Base-by-base conservation (phyloP, 192 early-diverging fungal species). In the Backusella liffmaniae region DNA sequence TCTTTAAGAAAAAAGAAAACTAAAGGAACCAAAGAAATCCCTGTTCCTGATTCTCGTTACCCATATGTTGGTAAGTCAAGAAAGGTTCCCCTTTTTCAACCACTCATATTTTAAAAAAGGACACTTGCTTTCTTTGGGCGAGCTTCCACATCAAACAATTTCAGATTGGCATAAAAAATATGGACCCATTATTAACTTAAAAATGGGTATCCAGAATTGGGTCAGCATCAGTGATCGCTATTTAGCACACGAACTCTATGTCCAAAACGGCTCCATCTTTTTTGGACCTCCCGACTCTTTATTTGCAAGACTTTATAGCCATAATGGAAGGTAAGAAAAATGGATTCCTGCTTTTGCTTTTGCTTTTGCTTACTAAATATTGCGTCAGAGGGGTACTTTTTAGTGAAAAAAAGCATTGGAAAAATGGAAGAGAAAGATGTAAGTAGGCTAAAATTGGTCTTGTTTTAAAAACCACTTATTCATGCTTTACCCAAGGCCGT, bases 101-200 rank as follows among this genome's bases (percentile, higher is more conserved):
- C 37, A 39, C 53, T 59, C 23, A 21, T 59, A 5, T 49, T 49
- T 49, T 6, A 44, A 39, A 44, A 66, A 34, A 67, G 66, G 66
- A 6, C 66, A 67, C 6, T 15, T 67, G 8, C 23, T 67, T 36
- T 67, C 66, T 4, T 35, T 67, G 34, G 34, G 66, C 0, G 30
- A 35, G 5, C 30, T 36, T 18, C 66, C 66, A n/a, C 30, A 36
- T 32, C 18, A 35, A 8, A 30, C 30, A 4, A 67, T 67, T 67
- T 30, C 30, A 37, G 35, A 67, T 35, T 67, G 66, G 66, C 66
- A 67, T 5, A 36, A 67, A 67, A 26, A 67, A 67, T 67, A 67
- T 16, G 66, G 66, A 26, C 66, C 66, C 30, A 67, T 67, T 67
- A 32, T 67, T 67, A 30, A 67, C 34, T 5, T 67, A 18, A 67